A percentile compares a stretch with the other conserved stretches of the same genome.
These are phyloP conservation scores for Trametes elegans DNA, from an alignment of 768 basidiomycete species.

Conservation along the genomic window DNA sequence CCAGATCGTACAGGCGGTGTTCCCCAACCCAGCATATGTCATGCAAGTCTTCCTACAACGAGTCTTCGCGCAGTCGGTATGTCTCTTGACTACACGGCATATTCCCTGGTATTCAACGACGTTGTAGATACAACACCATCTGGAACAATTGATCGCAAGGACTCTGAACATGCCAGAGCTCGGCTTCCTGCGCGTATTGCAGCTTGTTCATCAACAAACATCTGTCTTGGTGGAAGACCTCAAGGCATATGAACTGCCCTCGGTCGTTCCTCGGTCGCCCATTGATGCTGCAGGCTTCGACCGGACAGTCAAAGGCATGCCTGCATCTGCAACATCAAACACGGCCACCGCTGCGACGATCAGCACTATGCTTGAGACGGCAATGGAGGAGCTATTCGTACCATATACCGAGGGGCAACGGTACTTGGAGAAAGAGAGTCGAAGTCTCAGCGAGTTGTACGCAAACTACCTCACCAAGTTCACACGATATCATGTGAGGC, in stretches of 20 bases:
- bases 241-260: conserved; percentile 84
- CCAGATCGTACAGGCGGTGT: conserved; percentile 97
- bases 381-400: conserved; percentile 94
- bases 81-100: conserved; percentile 28
- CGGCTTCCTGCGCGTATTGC: conserved; percentile 86
- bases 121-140: conserved; percentile 89
- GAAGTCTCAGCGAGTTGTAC: conserved; percentile 78
- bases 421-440: conserved; percentile 90
- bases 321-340: conserved; percentile 41
- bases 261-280: conserved; percentile 60
- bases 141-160: conserved; percentile 83
- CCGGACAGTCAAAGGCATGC: conserved; percentile 43
- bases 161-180: conserved; percentile 79
- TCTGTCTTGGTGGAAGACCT: conserved; percentile 85
- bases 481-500: conserved; percentile 82
- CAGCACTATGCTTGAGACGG: conserved; percentile 86
- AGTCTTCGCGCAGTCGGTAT: conserved; percentile 94
- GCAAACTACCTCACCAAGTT: conserved; percentile 68
- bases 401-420: conserved; percentile 90
- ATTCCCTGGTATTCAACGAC: neutral
- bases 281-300: conserved; percentile 63
- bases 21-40: conserved; percentile 92
- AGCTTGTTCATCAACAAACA: conserved; percentile 80
- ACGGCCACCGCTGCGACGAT: conserved; percentile 57
- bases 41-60: conserved; percentile 98